Base-by-base conservation (phyloP, 1,284 basidiomycete species). In the Rhodotorula sp. region DNA sequence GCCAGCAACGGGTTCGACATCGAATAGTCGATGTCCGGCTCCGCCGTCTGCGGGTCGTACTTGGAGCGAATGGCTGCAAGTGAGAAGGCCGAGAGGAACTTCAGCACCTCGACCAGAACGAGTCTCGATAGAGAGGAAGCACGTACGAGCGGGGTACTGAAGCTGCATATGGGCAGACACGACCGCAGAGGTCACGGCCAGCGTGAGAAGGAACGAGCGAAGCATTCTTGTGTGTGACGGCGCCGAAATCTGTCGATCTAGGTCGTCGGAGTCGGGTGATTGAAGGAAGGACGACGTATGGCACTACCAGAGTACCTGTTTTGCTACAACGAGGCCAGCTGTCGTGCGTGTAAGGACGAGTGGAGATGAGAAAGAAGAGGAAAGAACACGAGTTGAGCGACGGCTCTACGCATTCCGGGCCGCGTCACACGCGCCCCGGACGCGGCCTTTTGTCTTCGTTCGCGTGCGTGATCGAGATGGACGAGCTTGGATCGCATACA, bases 1-100 rank as follows among this genome's bases (percentile, higher is more conserved):
- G 74, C 65, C 21, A 76, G 39, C 46, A 84, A 74, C 0, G 83
- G 83, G 39, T 76, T 68, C 23, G 81, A 83, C 78, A 80, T 80
- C 15, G 76, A 76, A 73, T 83, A 84, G 73, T 83, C 82, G 58
- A 80, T 81, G 63, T 77, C 68, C 5, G 70, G 69, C 60, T 79
- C 75, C n/a, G 73, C 65, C 14, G 77, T 79, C 48, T 76, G 73
- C 5, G 64, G 64, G 48, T 76, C 73, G 59, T 57, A 76, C 58
- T 69, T 69, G 14, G 68, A 70, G 61, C 71, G 71, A 66, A 76
- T 66, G 29, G 71, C 72, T 73, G 61, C 20, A 0, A 2, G 16
- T 1, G 14, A 8, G 16, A 47, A 3, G 49, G 46, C 3, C 20
- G 15, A 26, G 49, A 43, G 3, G 8, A 14, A 16, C 8, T 26